Percentiles rank a stretch among this genome's conserved stretches.
These are phyloP conservation scores for Tricholoma matsutake DNA, from an alignment of 768 basidiomycete species.

Conservation along the genomic window DNA sequence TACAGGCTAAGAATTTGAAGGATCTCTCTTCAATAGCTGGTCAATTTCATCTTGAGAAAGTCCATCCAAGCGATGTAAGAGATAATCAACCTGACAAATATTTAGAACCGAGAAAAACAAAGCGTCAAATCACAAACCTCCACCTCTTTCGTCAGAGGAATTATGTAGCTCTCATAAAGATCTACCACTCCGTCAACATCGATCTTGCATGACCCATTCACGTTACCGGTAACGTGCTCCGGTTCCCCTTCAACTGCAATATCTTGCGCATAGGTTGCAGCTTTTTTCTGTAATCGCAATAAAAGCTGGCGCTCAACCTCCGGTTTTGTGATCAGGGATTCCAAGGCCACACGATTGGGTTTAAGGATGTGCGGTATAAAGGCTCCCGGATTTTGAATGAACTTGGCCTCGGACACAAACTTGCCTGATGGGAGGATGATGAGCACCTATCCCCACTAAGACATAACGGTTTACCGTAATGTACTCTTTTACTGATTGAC, in stretches of 20 bases:
- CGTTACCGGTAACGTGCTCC: slow-evolving; percentile 31
- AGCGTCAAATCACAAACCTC: slow-evolving; percentile 60
- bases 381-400: slow-evolving; percentile 75
- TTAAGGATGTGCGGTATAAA: slow-evolving; percentile 91
- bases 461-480: slow-evolving; percentile 66
- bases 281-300: slow-evolving; percentile 81
- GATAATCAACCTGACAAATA: slow-evolving; percentile 81
- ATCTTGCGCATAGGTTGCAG: slow-evolving; percentile 76
- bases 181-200: slow-evolving; percentile 92
- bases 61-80: slow-evolving; percentile 86
- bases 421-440: slow-evolving; percentile 61
- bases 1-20: background rate
- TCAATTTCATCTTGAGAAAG: slow-evolving; percentile 80
- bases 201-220: slow-evolving; percentile 57
- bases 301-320: slow-evolving; percentile 89
- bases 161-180: slow-evolving; percentile 92
- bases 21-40: slow-evolving; percentile 36
- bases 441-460: background rate
- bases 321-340: slow-evolving; percentile 92
- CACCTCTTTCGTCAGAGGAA: slow-evolving; percentile 96
- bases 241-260: slow-evolving; percentile 56
- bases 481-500: slow-evolving; percentile 96
- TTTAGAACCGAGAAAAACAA: background rate
- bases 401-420: slow-evolving; percentile 99
- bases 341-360: slow-evolving; percentile 75